These are phyloP conservation scores for Hypholoma sublateritium DNA, from an alignment of 768 basidiomycete species.

Conservation along the genomic window DNA sequence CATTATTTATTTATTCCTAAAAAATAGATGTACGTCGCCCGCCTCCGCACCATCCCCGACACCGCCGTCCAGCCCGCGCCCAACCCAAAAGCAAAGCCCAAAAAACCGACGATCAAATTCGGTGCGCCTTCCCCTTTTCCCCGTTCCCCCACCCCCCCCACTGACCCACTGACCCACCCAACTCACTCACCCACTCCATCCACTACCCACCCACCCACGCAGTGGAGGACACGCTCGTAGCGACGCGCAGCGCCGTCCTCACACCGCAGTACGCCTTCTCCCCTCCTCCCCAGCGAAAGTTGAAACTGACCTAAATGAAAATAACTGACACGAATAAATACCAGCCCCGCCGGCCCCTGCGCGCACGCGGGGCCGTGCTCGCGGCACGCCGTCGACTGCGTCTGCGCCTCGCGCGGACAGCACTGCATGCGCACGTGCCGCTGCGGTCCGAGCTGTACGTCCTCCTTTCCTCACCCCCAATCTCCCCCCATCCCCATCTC, in stretches of 20 bases:
- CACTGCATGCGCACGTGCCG: constrained; percentile 50
- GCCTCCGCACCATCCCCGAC: constrained; percentile 19
- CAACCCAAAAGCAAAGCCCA: not conserved
- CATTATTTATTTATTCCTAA: constrained; percentile 17
- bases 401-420: constrained; percentile 35
- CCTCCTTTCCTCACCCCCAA: not conserved
- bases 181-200: no score
- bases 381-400: constrained; percentile 29
- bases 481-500: no score
- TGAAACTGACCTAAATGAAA: no score
- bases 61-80: not conserved
- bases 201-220: no score
- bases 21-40: constrained; percentile 23
- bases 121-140: not conserved
- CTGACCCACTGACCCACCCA: no score
- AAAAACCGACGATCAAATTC: not conserved
- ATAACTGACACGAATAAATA: no score
- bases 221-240: no score
- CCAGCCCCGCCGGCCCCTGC: constrained; percentile 30
- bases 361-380: constrained; percentile 49
- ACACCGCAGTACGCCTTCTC: no score
- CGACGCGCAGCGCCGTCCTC: no score
- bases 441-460: constrained; percentile 43
- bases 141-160: no score
- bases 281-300: no score